These are phyloP conservation scores for Oldenlandia corymbosa DNA, from an alignment of 257 asterid genomes.

Conservation along the genomic window DNA sequence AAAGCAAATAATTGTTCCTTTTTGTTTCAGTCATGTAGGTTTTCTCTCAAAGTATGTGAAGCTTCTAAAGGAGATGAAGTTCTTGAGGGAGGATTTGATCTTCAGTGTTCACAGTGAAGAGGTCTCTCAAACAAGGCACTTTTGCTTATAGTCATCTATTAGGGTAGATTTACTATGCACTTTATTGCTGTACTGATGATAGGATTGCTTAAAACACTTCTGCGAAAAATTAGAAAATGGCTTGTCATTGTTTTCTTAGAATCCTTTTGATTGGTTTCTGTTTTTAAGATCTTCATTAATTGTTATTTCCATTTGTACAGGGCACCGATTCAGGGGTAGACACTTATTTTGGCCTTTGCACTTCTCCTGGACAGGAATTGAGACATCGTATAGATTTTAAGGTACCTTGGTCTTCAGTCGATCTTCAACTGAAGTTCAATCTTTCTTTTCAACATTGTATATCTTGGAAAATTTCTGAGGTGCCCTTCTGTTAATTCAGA, in stretches of 20 bases:
- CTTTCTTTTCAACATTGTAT: not conserved
- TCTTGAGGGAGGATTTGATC: slow-evolving; percentile 78
- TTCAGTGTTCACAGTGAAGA: slow-evolving; percentile 83
- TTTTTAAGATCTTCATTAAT: slow-evolving; percentile 10
- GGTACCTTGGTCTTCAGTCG: slow-evolving; percentile 30
- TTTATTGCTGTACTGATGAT: not conserved
- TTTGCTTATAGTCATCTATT: not conserved
- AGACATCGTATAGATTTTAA: slow-evolving; percentile 88
- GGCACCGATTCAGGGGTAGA: slow-evolving; percentile 89
- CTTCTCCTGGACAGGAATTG: slow-evolving; percentile 73
- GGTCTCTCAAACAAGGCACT: slow-evolving; percentile 34
- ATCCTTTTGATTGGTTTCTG: slow-evolving; percentile 6
- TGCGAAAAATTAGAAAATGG: not conserved
- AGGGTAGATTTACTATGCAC: not conserved
- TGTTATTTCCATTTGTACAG: slow-evolving; percentile 28
- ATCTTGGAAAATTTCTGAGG: not conserved
- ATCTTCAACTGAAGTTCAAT: not conserved
- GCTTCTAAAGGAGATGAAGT: slow-evolving; percentile 62
- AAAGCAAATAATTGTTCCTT: slow-evolving; percentile 6
- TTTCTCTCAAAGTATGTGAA: slow-evolving; percentile 72
- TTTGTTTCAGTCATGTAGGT: slow-evolving; percentile 65
- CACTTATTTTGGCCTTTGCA: slow-evolving; percentile 93
- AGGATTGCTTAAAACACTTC: not conserved
- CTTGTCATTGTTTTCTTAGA: not conserved
- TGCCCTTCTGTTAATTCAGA: not conserved